Base-by-base conservation (phyloP, 805 yeast species). In the Candida namnaoensis region DNA sequence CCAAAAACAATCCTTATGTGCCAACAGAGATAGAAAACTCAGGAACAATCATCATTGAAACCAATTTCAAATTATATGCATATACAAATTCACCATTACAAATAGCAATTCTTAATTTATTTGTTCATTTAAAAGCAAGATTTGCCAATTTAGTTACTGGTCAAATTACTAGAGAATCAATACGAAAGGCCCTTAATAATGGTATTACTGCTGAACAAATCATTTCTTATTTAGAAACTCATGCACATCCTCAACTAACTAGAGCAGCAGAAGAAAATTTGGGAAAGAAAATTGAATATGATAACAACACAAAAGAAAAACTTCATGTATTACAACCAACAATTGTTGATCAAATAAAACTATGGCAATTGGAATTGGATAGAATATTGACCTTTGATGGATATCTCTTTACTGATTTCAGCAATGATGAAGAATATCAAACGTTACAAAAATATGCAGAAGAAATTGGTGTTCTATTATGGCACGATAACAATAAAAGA, bases 151-250 rank as follows among this genome's bases (percentile, higher is more conserved):
- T 93, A 82, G 96, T 93, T 4, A 78, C 93, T 5, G 99, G 99
- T 2, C 88, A 85, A 48, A 74, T 93, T 44, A 90, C 97, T 5
- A 76, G 98, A 60, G 97, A 91, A 52, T 86, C 96, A 1, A 81
- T 93, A 19, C 71, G 98, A 45, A 69, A 74, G 41, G 99, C 99
- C 0, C 64, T 93, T 34, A 58, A 69, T 35, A 87, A 84, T 52
- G 99, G 99, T 27, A 93, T 93, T 52, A 85, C 96, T 0, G 91
- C 98, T 0, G 96, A 88, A 34, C 99, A 93, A 58, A 86, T 93
- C 51, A 83, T 93, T 46, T 78, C 87, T 48, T 93, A 91, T 57
- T 62, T 93, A 37, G 88, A 87, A 47, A 75, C 88, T 0, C 96
- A 93, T 66, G 96, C 97, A 0, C 98, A 91, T 63, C 85, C 95